Conservation (phyloP, 768 basidiomycete genomes). For the Suillus variegatus region DNA sequence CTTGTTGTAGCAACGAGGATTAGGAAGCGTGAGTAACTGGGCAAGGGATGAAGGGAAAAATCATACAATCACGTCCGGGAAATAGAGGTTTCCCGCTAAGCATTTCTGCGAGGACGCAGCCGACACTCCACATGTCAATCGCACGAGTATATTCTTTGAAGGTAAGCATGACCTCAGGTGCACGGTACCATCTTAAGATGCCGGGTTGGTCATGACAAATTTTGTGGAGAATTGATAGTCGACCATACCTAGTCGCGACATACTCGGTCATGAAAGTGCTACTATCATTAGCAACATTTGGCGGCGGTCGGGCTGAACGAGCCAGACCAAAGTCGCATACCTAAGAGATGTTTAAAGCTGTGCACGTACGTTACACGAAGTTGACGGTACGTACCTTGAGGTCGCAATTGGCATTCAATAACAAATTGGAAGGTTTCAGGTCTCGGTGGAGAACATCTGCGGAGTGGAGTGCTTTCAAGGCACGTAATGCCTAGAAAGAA, state of each 20-base stretch:
- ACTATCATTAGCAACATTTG: conserved; percentile 71
- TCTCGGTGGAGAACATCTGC: conserved; percentile 96
- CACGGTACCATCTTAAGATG: conserved; percentile 83
- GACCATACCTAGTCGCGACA: conserved; percentile 80
- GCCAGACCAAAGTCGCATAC: conserved; percentile 89
- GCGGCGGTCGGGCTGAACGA: conserved; percentile 72
- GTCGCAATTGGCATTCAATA: conserved; percentile 96
- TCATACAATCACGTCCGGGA: conserved; percentile 87
- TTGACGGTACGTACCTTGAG: conserved; percentile 63
- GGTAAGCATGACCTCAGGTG: conserved; percentile 97
- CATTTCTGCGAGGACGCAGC: conserved; percentile 91
- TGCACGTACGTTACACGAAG: conserved; percentile 4
- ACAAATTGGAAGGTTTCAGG: conserved; percentile 93
- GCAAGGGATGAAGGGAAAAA: conserved; percentile 5
- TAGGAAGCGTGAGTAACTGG: conserved; percentile 8
- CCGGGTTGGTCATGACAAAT: conserved; percentile 5
- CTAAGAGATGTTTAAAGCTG: conserved; percentile 34
- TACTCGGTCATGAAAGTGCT: conserved; percentile 92
- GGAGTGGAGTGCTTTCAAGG: conserved; percentile 92
- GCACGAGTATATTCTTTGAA: conserved; percentile 94
- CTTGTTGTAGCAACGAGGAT: conserved; percentile 1
- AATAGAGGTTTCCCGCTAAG: conserved; percentile 89
- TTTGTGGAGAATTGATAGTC: neutral
- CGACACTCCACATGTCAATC: conserved; percentile 87
- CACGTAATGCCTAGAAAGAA: conserved; percentile 71